phyloP scores from a whole-genome alignment of 176 grass and related monocot genomes.

The Triticum urartu region DNA sequence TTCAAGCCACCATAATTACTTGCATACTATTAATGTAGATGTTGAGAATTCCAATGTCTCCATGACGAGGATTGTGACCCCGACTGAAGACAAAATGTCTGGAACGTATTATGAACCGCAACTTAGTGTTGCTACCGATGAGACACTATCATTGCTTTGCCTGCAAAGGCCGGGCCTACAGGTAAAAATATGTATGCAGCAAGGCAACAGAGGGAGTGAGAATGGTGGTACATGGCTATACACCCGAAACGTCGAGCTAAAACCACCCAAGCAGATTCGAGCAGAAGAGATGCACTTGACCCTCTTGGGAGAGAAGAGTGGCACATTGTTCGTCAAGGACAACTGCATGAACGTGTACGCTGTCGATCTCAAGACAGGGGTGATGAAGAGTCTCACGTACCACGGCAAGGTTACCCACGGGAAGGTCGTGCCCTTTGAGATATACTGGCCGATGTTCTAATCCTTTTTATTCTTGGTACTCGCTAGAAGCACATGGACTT shows the following conservation, averaged over 20 bases:
- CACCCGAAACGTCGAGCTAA: neutral
- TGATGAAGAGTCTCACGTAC: neutral
- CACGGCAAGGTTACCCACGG: neutral
- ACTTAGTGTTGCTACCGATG: neutral
- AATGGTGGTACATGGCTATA: neutral
- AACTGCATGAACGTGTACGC: neutral
- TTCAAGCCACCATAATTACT: neutral
- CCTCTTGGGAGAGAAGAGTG: neutral
- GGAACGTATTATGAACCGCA: neutral
- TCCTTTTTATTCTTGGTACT: neutral
- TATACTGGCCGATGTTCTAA: neutral
- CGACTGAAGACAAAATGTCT: neutral
- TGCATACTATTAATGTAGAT: neutral
- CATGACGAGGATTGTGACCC: neutral
- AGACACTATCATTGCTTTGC: neutral
- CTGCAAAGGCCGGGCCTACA: neutral
- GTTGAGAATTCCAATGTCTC: neutral
- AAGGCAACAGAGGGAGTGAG: neutral
- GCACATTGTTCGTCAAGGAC: neutral
- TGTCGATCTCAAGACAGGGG: neutral
- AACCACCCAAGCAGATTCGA: neutral
- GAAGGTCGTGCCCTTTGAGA: neutral
- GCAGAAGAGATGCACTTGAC: neutral
- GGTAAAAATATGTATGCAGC: neutral
- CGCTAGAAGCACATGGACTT: neutral